These are phyloP conservation scores for Achaetomiella virescens DNA, from an alignment of 495 filamentous ascomycete genomes.

Conservation along the genomic window DNA sequence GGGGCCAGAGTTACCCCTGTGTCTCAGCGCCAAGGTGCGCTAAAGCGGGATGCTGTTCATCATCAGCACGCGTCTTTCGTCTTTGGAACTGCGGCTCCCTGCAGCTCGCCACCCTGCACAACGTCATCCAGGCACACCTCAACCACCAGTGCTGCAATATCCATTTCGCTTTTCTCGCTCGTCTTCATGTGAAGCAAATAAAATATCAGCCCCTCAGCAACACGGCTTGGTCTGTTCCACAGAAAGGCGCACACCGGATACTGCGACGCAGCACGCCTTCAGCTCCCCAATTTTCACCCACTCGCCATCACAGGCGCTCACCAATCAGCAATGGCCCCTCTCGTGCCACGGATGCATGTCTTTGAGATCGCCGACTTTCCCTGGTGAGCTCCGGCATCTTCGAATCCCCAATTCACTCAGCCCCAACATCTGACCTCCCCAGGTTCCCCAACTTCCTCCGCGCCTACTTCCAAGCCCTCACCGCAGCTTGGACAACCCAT, in stretches of 20 bases:
- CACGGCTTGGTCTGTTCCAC: too few relatives aligned
- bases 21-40: background rate
- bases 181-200: background rate
- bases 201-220: background rate
- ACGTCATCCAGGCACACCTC: too few relatives aligned
- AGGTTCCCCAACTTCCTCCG: conserved; percentile 51
- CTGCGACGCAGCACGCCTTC: too few relatives aligned
- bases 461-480: conserved; percentile 46
- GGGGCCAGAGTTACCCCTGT: background rate
- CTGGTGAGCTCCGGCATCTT: conserved; percentile 33
- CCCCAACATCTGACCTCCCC: background rate
- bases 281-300: background rate
- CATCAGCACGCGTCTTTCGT: too few relatives aligned
- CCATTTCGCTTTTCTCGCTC: background rate
- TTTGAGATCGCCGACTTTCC: conserved; percentile 51
- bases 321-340: conserved; percentile 38
- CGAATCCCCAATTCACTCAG: background rate
- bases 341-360: conserved; percentile 48
- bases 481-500: conserved; percentile 42
- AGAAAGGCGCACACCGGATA: background rate
- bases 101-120: background rate
- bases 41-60: conserved; percentile 15
- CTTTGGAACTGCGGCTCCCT: background rate
- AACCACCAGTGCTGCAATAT: background rate
- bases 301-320: background rate